Conservation (phyloP, 2,329 filamentous ascomycete genomes). For the Pseudocercospora fuligena region DNA sequence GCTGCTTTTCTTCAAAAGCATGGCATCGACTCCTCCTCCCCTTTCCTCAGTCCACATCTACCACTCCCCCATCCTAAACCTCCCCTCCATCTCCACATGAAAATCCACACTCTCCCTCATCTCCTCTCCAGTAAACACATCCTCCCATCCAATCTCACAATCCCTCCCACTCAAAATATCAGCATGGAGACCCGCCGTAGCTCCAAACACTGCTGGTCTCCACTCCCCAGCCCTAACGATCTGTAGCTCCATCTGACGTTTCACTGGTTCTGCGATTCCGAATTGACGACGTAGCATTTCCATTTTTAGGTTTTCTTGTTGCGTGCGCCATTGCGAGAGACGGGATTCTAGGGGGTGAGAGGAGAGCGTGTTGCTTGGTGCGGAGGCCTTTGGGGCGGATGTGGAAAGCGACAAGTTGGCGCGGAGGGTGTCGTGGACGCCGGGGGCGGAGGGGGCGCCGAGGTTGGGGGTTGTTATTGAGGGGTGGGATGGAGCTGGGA, state of each 20-base stretch:
- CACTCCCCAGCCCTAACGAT: conserved; percentile 81
- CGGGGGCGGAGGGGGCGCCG: conserved; percentile 86
- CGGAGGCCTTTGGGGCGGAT: conserved; percentile 54
- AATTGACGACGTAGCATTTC: conserved; percentile 83
- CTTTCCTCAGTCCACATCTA: conserved; percentile 31
- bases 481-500: conserved; percentile 71
- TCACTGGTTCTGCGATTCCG: conserved; percentile 89
- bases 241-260: conserved; percentile 93
- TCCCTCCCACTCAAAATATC: conserved; percentile 83
- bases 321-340: conserved; percentile 85
- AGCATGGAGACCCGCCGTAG: conserved; percentile 70
- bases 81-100: conserved; percentile 92
- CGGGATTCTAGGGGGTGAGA: conserved; percentile 90
- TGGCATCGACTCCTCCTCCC: not conserved
- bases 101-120: conserved; percentile 69
- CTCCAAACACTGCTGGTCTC: conserved; percentile 68
- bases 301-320: conserved; percentile 88
- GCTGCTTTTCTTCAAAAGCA: not conserved
- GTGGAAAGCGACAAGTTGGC: conserved; percentile 69
- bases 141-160: conserved; percentile 83
- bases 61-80: conserved; percentile 74
- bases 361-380: conserved; percentile 58
- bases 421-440: conserved; percentile 91
- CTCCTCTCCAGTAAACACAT: conserved; percentile 81
- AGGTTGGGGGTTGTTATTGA: conserved; percentile 55